Evolutionary conservation across 176 grass and related monocot species (phyloP).

Genomic region (Carex myosuroides): DNA sequence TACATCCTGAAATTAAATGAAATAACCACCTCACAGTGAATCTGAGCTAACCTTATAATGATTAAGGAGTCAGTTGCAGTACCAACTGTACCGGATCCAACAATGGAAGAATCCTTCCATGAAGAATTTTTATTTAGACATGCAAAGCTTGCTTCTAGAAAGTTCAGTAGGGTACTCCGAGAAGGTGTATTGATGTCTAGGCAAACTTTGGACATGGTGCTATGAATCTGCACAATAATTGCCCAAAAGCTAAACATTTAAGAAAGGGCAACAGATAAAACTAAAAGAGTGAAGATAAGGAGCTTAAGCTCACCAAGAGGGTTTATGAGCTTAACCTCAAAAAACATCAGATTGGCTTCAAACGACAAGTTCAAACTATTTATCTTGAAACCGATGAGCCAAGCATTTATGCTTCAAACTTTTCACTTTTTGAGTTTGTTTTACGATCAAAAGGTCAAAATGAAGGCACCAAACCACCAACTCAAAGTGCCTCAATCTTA

Average conservation of each 20-base stretch:
- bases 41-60: conserved; percentile 68
- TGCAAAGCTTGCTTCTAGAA: conserved; percentile 56
- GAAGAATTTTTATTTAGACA: conserved; percentile 28
- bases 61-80: conserved; percentile 43
- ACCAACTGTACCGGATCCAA: conserved; percentile 31
- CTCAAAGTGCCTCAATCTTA: neutral
- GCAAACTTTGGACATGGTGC: conserved; percentile 53
- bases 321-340: neutral
- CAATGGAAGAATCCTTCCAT: conserved; percentile 17
- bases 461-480: neutral
- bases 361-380: neutral
- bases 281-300: neutral
- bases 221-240: conserved; percentile 54
- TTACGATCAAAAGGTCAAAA: neutral
- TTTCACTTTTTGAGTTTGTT: neutral
- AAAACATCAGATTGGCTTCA: neutral
- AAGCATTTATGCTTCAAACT: neutral
- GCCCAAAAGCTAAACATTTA: conserved; percentile 16
- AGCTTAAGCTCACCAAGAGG: neutral
- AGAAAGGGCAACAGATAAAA: neutral
- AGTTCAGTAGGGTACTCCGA: conserved; percentile 49
- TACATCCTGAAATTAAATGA: conserved; percentile 9
- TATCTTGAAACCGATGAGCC: neutral
- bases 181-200: conserved; percentile 52
- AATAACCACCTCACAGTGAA: conserved; percentile 18